Base-by-base conservation (phyloP, 768 basidiomycete genomes). In the Antrodiella citrinella region DNA sequence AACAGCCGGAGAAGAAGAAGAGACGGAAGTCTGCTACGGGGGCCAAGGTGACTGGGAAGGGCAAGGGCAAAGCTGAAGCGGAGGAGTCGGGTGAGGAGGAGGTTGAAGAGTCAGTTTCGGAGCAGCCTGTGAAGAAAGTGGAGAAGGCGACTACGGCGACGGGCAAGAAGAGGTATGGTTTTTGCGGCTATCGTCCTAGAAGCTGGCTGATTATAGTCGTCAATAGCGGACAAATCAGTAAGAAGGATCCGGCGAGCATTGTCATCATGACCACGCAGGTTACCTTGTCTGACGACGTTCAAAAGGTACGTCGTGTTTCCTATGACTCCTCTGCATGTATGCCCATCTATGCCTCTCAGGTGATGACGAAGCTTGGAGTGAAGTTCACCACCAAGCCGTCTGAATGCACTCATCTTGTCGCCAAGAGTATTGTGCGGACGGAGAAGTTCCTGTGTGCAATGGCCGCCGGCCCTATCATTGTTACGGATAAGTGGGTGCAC, bases 371-470 rank as follows among this genome's bases (percentile, higher is more conserved):
- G 57, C 64, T 93, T 0, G 91, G 91, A 0, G 82, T 78, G 5
- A 81, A 76, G 54, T 69, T 82, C 51, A 80, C 80, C 5, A 72
- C 74, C 1, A 75, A 79, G 26, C 72, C 84, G 0, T 59, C 64
- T 1, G 81, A 90, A 48, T 90, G 85, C 58, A 95, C 91, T 0
- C 89, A 94, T 66, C 73, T 96, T 11, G 65, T 95, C 44, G 78
- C 80, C 9, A 77, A 75, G 26, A 70, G 72, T 22, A 70, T 94
- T 21, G 80, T 84, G 4, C 78, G 92, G 3, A 95, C 93, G 1
- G 87, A 92, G 61, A 96, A 95, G 63, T 86, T 95, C 61, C 71
- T 96, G 0, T 82, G 81, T 57, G 89, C 88, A 0, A 69, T 95
- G 56, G 73, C 86, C 0, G 65, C 65, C 0, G 78, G 75, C 0